phyloP scores from a whole-genome alignment of 208 protist genomes.

The Crithidia mellificae region DNA sequence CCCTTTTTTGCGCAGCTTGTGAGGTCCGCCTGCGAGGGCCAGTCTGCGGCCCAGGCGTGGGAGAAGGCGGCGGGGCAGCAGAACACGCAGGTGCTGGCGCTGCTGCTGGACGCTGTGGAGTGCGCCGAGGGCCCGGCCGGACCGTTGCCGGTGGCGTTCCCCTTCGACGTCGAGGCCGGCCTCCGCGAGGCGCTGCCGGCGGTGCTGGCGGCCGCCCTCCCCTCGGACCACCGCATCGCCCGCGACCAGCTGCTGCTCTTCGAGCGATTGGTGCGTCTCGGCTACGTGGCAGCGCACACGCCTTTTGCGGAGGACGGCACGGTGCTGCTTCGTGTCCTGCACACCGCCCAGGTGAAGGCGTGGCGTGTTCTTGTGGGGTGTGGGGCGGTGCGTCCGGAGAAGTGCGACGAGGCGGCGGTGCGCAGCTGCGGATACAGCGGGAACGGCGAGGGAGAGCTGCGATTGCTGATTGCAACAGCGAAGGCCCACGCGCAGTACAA shows the following conservation, averaged over 20 bases:
- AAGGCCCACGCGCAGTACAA: constrained; percentile 17
- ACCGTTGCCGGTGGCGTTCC: constrained; percentile 14
- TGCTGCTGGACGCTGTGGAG: constrained; percentile 55
- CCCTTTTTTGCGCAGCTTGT: constrained; percentile 13
- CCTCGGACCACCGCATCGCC: constrained; percentile 24
- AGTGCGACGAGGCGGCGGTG: constrained; percentile 14
- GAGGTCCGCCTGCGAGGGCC: constrained; percentile 1
- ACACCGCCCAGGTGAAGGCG: constrained; percentile 19
- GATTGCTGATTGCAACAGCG: constrained; percentile 19
- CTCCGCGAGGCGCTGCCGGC: constrained; percentile 26
- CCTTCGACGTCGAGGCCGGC: constrained; percentile 17
- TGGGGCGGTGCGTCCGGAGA: constrained; percentile 11
- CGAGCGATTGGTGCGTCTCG: constrained; percentile 33
- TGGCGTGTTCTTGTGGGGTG: constrained; percentile 23
- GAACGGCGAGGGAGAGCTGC: constrained; percentile 22
- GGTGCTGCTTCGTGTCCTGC: constrained; percentile 36
- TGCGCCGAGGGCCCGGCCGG: constrained; percentile 12
- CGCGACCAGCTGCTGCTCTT: constrained; percentile 40
- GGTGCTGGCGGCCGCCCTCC: constrained; percentile 29
- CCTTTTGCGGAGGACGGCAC: constrained; percentile 7
- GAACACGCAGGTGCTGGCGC: constrained; percentile 24
- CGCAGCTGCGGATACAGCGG: constrained; percentile 5
- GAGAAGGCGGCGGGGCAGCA: constrained; percentile 9
- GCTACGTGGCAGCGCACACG: constrained; percentile 18
- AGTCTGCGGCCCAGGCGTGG: constrained; percentile 17